phyloP scores from a whole-genome alignment of 805 yeast genomes.

The Jamesozyma spencerorum region DNA sequence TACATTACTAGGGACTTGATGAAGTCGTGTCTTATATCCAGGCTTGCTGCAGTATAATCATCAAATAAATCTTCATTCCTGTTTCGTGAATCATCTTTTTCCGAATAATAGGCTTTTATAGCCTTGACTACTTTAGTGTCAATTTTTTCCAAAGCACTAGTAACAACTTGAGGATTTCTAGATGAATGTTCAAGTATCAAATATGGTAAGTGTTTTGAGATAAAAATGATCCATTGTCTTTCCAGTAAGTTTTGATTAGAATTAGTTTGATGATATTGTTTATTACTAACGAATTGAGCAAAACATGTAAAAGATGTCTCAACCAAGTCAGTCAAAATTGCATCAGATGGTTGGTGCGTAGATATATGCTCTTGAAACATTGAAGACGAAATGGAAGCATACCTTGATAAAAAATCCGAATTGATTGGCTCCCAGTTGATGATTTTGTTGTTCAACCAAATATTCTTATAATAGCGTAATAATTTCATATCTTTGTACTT shows the following conservation, averaged over 20 bases:
- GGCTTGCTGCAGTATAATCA: slow-evolving; percentile 39
- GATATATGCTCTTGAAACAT: slow-evolving; percentile 24
- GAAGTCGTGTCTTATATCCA: slow-evolving; percentile 44
- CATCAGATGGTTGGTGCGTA: slow-evolving; percentile 16
- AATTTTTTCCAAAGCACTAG: slow-evolving; percentile 20
- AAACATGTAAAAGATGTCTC: slow-evolving; percentile 35
- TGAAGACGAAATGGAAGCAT: slow-evolving; percentile 27
- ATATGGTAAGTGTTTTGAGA: slow-evolving; percentile 40
- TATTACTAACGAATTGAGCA: slow-evolving; percentile 38
- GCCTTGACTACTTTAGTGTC: slow-evolving; percentile 28
- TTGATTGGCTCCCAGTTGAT: slow-evolving; percentile 29
- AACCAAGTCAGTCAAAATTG: slow-evolving; percentile 22
- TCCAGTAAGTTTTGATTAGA: slow-evolving; percentile 29
- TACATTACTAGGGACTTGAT: slow-evolving; percentile 37
- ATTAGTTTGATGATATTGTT: slow-evolving; percentile 31
- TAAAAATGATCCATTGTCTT: slow-evolving; percentile 38
- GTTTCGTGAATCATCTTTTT: slow-evolving; percentile 28
- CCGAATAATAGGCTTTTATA: slow-evolving; percentile 27
- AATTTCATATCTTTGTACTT: slow-evolving; percentile 25
- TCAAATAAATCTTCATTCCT: slow-evolving; percentile 43
- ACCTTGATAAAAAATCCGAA: slow-evolving; percentile 25
- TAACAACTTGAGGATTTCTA: slow-evolving; percentile 19
- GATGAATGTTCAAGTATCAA: slow-evolving; percentile 29
- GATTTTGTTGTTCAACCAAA: slow-evolving; percentile 34
- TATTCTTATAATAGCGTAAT: slow-evolving; percentile 27